Percentiles rank a stretch among this genome's conserved stretches.
phyloP scores from a whole-genome alignment of 2,329 filamentous ascomycete species.

The Colletotrichum ledebouriae region DNA sequence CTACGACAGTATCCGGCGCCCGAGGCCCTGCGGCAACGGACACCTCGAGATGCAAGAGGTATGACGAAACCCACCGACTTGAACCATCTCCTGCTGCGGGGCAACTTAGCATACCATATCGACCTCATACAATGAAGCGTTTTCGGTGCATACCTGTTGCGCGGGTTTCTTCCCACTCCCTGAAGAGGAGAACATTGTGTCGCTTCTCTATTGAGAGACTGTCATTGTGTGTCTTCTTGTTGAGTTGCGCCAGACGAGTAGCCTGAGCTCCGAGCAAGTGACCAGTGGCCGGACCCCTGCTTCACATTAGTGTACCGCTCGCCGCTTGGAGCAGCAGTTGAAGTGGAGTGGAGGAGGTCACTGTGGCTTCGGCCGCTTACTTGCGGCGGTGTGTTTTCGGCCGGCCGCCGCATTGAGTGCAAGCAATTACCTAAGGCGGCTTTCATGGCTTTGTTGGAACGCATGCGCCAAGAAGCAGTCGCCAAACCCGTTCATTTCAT shows the following conservation, averaged over 20 bases:
- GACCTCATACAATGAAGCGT: slow-evolving; percentile 15
- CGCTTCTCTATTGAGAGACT: slow-evolving; percentile 43
- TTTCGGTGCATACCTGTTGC: slow-evolving; percentile 72
- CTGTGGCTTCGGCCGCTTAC: slow-evolving; percentile 34
- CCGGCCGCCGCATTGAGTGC: not conserved
- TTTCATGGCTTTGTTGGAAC: too few species aligned
- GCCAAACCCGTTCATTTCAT: too few species aligned
- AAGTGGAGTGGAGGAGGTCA: slow-evolving; percentile 40
- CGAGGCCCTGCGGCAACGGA: slow-evolving; percentile 23
- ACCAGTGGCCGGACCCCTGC: slow-evolving; percentile 42
- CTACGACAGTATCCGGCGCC: slow-evolving; percentile 14
- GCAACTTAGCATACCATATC: slow-evolving; percentile 50
- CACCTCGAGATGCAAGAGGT: slow-evolving; percentile 30
- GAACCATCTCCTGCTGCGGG: slow-evolving; percentile 91
- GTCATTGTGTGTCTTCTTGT: slow-evolving; percentile 40
- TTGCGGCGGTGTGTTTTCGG: slow-evolving; percentile 24
- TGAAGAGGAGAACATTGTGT: slow-evolving; percentile 75
- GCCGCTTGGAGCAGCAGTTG: slow-evolving; percentile 41
- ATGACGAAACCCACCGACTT: slow-evolving; percentile 82
- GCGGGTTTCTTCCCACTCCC: slow-evolving; percentile 77
- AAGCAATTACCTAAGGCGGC: too few species aligned
- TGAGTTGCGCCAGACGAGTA: slow-evolving; percentile 40
- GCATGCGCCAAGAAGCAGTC: too few species aligned
- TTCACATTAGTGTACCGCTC: slow-evolving; percentile 38
- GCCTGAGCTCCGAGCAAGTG: slow-evolving; percentile 41